phyloP scores from a whole-genome alignment of 2,329 filamentous ascomycete genomes.

The Cephalotrichum gorgonifer region DNA sequence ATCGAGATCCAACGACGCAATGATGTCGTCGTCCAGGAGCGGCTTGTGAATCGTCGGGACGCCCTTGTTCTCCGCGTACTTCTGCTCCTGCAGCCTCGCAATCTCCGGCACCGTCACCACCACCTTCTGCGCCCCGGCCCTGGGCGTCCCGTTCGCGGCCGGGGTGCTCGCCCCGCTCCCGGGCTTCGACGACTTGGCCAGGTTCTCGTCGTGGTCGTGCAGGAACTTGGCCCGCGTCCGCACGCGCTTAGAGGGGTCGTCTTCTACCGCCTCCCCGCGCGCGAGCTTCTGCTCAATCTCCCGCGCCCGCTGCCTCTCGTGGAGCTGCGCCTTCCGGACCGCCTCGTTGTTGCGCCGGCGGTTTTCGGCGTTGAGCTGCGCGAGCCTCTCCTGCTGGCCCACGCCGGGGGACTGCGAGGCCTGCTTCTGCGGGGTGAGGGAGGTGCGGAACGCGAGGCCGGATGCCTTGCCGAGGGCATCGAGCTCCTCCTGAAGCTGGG shows the following conservation, averaged over 20 bases:
- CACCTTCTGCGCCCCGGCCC: slow-evolving; percentile 29
- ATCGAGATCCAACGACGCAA: slow-evolving; percentile 78
- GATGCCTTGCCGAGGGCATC: slow-evolving; percentile 57
- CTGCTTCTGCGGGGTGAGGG: slow-evolving; percentile 43
- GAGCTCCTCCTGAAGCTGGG: slow-evolving; percentile 47
- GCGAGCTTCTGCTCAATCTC: slow-evolving; percentile 51
- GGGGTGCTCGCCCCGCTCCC: slow-evolving; percentile 33
- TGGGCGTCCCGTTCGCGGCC: slow-evolving; percentile 41
- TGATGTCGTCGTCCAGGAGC: slow-evolving; percentile 84
- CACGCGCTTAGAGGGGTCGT: slow-evolving; percentile 51
- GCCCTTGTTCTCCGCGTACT: slow-evolving; percentile 46
- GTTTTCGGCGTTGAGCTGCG: slow-evolving; percentile 75
- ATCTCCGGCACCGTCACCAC: slow-evolving; percentile 36
- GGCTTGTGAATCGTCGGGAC: slow-evolving; percentile 64
- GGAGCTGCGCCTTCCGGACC: slow-evolving; percentile 81
- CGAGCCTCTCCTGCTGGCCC: slow-evolving; percentile 71
- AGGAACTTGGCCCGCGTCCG: slow-evolving; percentile 59
- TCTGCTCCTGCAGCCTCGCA: slow-evolving; percentile 41
- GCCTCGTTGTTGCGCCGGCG: slow-evolving; percentile 76
- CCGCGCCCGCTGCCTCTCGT: slow-evolving; percentile 58
- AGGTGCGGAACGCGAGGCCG: slow-evolving; percentile 58
- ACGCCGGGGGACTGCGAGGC: slow-evolving; percentile 34
- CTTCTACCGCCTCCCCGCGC: slow-evolving; percentile 50
- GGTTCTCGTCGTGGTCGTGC: slow-evolving; percentile 47
- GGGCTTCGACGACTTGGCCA: slow-evolving; percentile 37